A percentile compares a stretch with the other conserved stretches of the same genome.
Conservation (phyloP, 495 filamentous ascomycete species). For the Geopyxis carbonaria region DNA sequence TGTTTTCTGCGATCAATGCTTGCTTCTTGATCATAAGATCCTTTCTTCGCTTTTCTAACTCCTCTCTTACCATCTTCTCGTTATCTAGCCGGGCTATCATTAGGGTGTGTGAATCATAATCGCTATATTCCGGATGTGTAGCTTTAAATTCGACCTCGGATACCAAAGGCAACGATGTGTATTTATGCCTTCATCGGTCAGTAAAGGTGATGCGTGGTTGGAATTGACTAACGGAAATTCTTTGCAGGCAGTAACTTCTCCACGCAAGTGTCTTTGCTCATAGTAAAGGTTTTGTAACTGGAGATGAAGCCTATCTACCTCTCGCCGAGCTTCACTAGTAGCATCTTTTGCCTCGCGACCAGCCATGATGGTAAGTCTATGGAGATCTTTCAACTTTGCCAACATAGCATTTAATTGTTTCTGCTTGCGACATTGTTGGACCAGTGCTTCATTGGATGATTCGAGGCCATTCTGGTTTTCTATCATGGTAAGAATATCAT, state of each 20-base stretch:
- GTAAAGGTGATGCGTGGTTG: no score
- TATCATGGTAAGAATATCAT: conserved; percentile 47
- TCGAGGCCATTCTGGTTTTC: conserved; percentile 29
- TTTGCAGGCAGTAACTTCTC: conserved; percentile 82
- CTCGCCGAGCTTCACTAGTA: conserved; percentile 73
- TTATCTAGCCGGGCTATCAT: conserved; percentile 89
- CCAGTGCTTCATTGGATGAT: conserved; percentile 34
- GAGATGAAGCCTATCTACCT: conserved; percentile 81
- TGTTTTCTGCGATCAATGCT: conserved; percentile 79
- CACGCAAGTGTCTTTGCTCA: conserved; percentile 75
- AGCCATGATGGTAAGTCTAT: conserved; percentile 60
- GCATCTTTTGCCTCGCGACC: conserved; percentile 72
- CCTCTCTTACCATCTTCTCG: conserved; percentile 70
- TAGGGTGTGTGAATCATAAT: conserved; percentile 53
- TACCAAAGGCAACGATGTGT: conserved; percentile 68
- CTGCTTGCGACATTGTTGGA: conserved; percentile 56
- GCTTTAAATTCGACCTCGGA: conserved; percentile 66
- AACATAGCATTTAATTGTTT: conserved; percentile 65
- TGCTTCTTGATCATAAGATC: conserved; percentile 80
- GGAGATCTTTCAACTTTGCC: conserved; percentile 62
- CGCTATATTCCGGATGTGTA: conserved; percentile 53
- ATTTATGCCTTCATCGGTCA: conserved; percentile 55
- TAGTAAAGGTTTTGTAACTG: conserved; percentile 93
- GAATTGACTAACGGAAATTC: conserved; percentile 52
- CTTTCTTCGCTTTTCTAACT: conserved; percentile 71